Conservation (phyloP, 2,329 filamentous ascomycete genomes). For the Orbilia ellipsospora region DNA sequence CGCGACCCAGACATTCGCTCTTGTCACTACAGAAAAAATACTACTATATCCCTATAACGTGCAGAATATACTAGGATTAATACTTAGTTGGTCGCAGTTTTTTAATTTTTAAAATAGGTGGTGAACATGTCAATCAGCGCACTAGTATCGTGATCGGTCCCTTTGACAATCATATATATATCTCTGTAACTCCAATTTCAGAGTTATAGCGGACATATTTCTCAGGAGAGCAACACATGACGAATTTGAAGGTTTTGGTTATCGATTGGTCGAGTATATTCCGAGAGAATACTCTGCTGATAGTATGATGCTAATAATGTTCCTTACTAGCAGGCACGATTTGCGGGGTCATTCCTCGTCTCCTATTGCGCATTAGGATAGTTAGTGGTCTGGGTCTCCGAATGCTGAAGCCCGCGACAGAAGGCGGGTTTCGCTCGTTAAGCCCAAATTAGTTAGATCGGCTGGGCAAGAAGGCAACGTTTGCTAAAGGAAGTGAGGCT, state of each 20-base stretch:
- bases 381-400: conserved; percentile 3
- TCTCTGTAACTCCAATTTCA: conserved; percentile 7
- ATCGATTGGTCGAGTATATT: conserved; percentile 5
- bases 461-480: not conserved
- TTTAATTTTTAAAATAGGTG: too few species aligned
- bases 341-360: conserved; percentile 1
- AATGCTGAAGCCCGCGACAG: not conserved
- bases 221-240: not conserved
- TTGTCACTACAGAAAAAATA: too few species aligned
- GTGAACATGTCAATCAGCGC: not conserved
- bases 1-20: too few species aligned
- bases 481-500: not conserved
- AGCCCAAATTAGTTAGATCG: not conserved
- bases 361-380: not conserved
- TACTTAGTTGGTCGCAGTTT: too few species aligned
- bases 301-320: not conserved
- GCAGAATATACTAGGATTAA: conserved; percentile 6
- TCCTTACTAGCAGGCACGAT: not conserved
- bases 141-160: too few species aligned
- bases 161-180: too few species aligned
- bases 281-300: not conserved
- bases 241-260: not conserved
- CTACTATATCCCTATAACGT: not conserved
- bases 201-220: conserved; percentile 8
- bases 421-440: conserved; percentile 5